Percentiles rank a stretch among this genome's conserved stretches.
These are phyloP conservation scores for Eucalyptus cloeziana DNA, from an alignment of 345 rosid species.

Conservation along the genomic window DNA sequence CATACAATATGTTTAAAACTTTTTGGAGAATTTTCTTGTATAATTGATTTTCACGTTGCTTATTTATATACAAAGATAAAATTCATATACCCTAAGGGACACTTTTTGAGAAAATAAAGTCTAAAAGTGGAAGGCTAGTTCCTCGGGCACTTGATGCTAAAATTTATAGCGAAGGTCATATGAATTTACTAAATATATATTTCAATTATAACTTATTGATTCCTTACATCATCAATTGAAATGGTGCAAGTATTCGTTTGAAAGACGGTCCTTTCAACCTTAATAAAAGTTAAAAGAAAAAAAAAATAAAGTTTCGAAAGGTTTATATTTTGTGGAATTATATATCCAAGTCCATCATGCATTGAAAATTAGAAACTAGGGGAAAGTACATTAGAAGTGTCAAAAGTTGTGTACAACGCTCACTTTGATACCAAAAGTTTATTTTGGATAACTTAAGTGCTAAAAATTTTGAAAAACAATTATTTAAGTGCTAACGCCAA, in stretches of 20 bases:
- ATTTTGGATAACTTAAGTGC: fast-evolving
- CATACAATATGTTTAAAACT: too few species aligned
- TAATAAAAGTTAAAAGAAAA: not conserved
- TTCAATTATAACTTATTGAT: not conserved
- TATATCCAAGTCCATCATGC: not conserved
- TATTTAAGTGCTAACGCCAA: too few species aligned
- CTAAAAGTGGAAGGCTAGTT: not conserved
- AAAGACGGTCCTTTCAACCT: not conserved
- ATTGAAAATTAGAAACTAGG: not conserved
- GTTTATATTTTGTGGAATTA: not conserved
- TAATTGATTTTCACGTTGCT: fast-evolving
- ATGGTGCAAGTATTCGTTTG: not conserved
- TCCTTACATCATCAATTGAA: not conserved
- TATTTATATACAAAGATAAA: not conserved
- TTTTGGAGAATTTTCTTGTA: not conserved
- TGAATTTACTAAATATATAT: not conserved
- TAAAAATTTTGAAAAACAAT: too few species aligned
- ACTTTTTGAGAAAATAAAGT: too few species aligned
- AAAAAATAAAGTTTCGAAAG: not conserved
- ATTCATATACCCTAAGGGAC: not conserved
- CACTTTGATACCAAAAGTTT: too few species aligned
- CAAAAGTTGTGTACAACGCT: fast-evolving
- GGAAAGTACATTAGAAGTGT: fast-evolving
- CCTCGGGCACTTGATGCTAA: not conserved
- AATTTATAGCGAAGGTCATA: not conserved